Conservation (phyloP, 495 filamentous ascomycete genomes). For the Hypoxylon cercidicola region DNA sequence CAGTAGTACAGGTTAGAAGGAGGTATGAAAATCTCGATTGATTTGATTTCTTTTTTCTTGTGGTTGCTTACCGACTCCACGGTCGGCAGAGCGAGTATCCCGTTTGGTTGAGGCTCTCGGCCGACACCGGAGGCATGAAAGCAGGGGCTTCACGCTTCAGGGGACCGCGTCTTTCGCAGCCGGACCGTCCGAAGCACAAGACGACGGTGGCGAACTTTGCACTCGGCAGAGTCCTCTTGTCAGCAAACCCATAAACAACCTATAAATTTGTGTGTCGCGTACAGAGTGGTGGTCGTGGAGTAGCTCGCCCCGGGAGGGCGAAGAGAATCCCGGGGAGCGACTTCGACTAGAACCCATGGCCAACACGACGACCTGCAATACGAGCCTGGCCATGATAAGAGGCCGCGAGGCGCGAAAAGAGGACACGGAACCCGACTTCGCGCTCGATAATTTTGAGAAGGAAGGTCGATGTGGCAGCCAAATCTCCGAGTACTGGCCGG, state of each 20-base stretch:
- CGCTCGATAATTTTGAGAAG: constrained; percentile 41
- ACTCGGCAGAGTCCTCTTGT: constrained; percentile 27
- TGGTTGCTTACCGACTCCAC: neutral
- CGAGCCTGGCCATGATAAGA: constrained; percentile 32
- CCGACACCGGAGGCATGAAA: constrained; percentile 36
- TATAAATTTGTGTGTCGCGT: constrained; percentile 43
- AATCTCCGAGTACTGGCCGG: constrained; percentile 42
- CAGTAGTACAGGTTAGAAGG: constrained; percentile 42
- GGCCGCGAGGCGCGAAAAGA: constrained; percentile 41
- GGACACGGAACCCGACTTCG: constrained; percentile 40
- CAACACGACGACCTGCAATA: constrained; percentile 23
- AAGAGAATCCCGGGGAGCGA: constrained; percentile 15
- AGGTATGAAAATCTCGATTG: constrained; percentile 26
- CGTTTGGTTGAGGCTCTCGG: constrained; percentile 38
- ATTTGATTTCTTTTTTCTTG: neutral
- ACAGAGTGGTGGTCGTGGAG: constrained; percentile 47
- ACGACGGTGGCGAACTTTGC: neutral
- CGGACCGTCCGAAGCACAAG: neutral
- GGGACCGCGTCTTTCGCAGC: constrained; percentile 33
- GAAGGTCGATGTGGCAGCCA: constrained; percentile 42
- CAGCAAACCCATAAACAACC: constrained; percentile 41
- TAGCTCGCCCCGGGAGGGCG: constrained; percentile 2
- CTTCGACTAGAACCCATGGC: constrained; percentile 46
- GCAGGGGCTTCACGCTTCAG: constrained; percentile 17
- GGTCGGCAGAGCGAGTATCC: constrained; percentile 41